These are phyloP conservation scores for Sideroxylon spinosum DNA, from an alignment of 179 eudicot genomes.

Conservation along the genomic window DNA sequence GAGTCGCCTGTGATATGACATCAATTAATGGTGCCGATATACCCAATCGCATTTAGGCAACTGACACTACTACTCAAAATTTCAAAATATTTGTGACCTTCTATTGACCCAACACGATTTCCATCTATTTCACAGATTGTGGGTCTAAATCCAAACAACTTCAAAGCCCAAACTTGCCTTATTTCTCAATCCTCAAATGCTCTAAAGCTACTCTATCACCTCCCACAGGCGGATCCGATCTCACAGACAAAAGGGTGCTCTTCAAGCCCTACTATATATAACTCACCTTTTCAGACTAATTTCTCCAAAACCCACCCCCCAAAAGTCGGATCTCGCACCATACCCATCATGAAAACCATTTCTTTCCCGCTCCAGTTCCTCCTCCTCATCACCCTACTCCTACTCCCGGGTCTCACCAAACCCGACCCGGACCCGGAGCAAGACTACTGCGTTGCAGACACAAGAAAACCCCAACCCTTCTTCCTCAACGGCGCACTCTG, in stretches of 20 bases:
- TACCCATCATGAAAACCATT: conserved; percentile 22
- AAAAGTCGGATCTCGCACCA: neutral
- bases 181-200: conserved; percentile 19
- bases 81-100: neutral
- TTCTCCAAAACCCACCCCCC: neutral
- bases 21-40: too few relatives aligned
- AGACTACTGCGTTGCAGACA: conserved; percentile 70
- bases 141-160: conserved; percentile 10
- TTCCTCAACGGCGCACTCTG: conserved; percentile 56
- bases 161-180: conserved; percentile 24
- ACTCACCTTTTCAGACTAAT: neutral
- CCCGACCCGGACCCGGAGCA: conserved; percentile 73
- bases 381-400: conserved; percentile 18
- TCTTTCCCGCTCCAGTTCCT: conserved; percentile 16
- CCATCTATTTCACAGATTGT: too few relatives aligned
- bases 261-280: neutral
- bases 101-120: neutral
- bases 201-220: conserved; percentile 40
- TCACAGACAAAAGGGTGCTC: neutral
- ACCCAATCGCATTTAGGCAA: too few relatives aligned
- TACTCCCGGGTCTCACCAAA: conserved; percentile 17
- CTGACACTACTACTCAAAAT: too few relatives aligned
- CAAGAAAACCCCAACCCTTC: conserved; percentile 26
- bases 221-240: neutral
- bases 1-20: too few relatives aligned